phyloP scores from a whole-genome alignment of 169 alveolate species.

The Plasmodium fragile region DNA sequence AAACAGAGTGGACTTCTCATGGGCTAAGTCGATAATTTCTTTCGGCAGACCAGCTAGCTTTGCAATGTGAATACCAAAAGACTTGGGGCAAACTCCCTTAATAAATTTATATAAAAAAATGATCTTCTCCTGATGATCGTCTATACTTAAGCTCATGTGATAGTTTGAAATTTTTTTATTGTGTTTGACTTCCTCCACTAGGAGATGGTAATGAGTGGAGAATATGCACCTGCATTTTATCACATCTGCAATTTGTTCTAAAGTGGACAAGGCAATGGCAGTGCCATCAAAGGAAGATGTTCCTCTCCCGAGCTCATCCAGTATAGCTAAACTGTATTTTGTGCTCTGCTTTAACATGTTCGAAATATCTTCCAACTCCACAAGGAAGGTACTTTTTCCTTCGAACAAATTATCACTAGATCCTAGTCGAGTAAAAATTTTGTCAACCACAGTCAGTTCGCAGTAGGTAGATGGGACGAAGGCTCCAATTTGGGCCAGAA shows the following conservation, averaged over 20 bases:
- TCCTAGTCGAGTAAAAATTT: constrained; percentile 99
- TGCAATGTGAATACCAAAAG: constrained; percentile 98
- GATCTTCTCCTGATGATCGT: constrained; percentile 85
- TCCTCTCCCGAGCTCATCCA: constrained; percentile 99
- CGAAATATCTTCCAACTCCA: constrained; percentile 98
- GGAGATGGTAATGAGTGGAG: constrained; percentile 97
- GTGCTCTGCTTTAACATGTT: constrained; percentile 86
- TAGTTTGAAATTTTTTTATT: constrained; percentile 80
- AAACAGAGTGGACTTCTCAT: constrained; percentile 50
- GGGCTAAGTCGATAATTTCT: constrained; percentile 76
- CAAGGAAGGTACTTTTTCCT: constrained; percentile 98
- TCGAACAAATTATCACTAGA: constrained; percentile 97
- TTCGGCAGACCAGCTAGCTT: constrained; percentile 94
- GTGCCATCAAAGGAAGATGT: constrained; percentile 99
- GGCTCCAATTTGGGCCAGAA: constrained; percentile 99
- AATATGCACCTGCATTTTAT: constrained; percentile 93
- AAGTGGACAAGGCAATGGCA: constrained; percentile 96
- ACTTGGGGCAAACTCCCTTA: constrained; percentile 95
- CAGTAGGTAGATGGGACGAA: constrained; percentile 95
- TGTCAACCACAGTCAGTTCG: constrained; percentile 95
- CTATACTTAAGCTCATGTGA: constrained; percentile 91
- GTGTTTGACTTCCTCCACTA: constrained; percentile 78
- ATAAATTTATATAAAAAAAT: constrained; percentile 94
- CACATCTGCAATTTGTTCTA: constrained; percentile 89
- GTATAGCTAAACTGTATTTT: constrained; percentile 93